phyloP scores from a whole-genome alignment of 2,329 filamentous ascomycete genomes.

The Penicillium sp. region DNA sequence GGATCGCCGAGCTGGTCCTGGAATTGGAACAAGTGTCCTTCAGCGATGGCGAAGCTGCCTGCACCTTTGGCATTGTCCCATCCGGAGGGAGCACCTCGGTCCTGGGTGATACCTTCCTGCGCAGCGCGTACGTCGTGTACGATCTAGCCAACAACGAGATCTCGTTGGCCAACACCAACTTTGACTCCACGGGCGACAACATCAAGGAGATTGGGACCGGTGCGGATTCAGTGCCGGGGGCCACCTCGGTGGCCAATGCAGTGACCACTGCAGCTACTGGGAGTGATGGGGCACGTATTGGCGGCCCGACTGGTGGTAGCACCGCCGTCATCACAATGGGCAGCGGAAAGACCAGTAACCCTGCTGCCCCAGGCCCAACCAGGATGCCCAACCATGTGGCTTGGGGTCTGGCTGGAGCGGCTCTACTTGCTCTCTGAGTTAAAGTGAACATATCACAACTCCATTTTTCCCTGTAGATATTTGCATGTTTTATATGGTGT shows the following conservation, averaged over 20 bases:
- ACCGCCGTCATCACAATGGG: constrained; percentile 14
- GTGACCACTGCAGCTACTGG: constrained; percentile 48
- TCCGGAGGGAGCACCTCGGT: constrained; percentile 49
- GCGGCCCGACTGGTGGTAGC: constrained; percentile 23
- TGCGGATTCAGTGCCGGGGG: constrained; percentile 51
- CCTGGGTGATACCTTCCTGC: constrained; percentile 63
- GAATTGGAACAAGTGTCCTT: constrained; percentile 45
- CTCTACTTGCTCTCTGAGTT: constrained; percentile 20
- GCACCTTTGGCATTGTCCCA: constrained; percentile 53
- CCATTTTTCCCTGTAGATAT: background rate
- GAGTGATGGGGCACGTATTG: constrained; percentile 47
- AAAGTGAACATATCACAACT: background rate
- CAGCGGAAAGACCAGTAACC: constrained; percentile 16
- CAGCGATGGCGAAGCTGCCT: constrained; percentile 37
- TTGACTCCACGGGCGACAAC: constrained; percentile 53
- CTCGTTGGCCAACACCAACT: constrained; percentile 60
- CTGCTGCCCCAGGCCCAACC: constrained; percentile 13
- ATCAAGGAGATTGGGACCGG: constrained; percentile 57
- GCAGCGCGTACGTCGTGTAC: constrained; percentile 64
- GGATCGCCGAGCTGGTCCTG: constrained; percentile 57
- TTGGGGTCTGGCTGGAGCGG: constrained; percentile 25
- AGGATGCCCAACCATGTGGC: constrained; percentile 17
- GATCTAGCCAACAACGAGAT: constrained; percentile 61
- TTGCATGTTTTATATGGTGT: constrained; percentile 14
- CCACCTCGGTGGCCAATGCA: constrained; percentile 52